Percentiles rank a stretch among this genome's conserved stretches.
Conservation (phyloP, 768 basidiomycete genomes). For the Asterophora parasitica region DNA sequence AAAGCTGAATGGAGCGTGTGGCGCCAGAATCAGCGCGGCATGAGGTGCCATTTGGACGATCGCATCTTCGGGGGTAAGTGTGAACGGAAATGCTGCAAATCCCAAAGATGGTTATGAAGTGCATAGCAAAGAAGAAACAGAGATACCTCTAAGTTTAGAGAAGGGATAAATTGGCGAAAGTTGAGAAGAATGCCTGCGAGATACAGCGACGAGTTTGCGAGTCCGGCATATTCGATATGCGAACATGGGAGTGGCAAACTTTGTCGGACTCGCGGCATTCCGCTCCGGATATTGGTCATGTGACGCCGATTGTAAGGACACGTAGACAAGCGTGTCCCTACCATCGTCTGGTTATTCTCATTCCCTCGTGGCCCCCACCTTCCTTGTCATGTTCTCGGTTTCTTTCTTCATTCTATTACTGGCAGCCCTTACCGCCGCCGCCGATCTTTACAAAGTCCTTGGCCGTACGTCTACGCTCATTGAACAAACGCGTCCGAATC, state of each 20-base stretch:
- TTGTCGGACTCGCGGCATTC: too few species aligned
- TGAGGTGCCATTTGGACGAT: slow-evolving; percentile 32
- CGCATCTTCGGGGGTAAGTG: slow-evolving; percentile 40
- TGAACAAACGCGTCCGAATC: slow-evolving; percentile 18
- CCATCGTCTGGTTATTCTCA: neutral
- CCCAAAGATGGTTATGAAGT: neutral
- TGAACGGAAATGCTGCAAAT: slow-evolving; percentile 52
- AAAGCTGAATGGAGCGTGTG: slow-evolving; percentile 24
- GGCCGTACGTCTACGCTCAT: slow-evolving; percentile 54
- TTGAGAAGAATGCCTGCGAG: slow-evolving; percentile 8
- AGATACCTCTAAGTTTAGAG: slow-evolving; percentile 32
- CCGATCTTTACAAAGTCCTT: slow-evolving; percentile 78
- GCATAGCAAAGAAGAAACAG: neutral
- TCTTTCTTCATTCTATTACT: slow-evolving; percentile 35
- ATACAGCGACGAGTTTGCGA: slow-evolving; percentile 4
- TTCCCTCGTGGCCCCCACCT: slow-evolving; percentile 9
- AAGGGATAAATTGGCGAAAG: slow-evolving; percentile 24
- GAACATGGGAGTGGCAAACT: slow-evolving; percentile 13
- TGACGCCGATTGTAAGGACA: slow-evolving; percentile 15
- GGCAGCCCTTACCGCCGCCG: slow-evolving; percentile 40
- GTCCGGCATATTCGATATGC: slow-evolving; percentile 13
- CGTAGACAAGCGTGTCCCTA: slow-evolving; percentile 20
- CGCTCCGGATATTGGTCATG: slow-evolving; percentile 8
- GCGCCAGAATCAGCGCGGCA: slow-evolving; percentile 28
- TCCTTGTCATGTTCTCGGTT: slow-evolving; percentile 29